Conservation (phyloP, 1,139 yeast species). For the Pichia sp. region DNA sequence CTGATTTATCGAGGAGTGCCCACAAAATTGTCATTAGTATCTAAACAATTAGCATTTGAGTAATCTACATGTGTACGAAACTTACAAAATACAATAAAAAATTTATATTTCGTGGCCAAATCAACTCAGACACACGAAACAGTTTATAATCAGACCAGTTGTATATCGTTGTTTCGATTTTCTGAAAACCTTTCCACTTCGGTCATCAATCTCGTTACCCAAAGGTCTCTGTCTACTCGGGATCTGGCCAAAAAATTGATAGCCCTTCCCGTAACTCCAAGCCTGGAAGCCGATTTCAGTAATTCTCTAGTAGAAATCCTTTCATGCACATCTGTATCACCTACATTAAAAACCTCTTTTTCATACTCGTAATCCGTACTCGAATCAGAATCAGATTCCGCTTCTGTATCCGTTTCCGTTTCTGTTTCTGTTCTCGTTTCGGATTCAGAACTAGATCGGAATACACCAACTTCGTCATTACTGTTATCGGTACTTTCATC, state of each 20-base stretch:
- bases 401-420: slow-evolving; percentile 15
- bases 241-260: slow-evolving; percentile 78
- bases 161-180: slow-evolving; percentile 24
- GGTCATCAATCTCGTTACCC: slow-evolving; percentile 65
- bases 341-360: not conserved
- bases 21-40: not conserved
- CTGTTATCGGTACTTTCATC: not conserved
- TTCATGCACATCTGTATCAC: not conserved
- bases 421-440: not conserved
- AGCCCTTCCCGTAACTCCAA: slow-evolving; percentile 66
- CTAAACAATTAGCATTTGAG: not conserved
- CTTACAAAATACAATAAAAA: not conserved
- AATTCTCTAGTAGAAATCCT: slow-evolving; percentile 3
- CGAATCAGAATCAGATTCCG: slow-evolving; percentile 19
- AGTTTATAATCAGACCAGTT: slow-evolving; percentile 15
- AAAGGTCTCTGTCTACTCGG: slow-evolving; percentile 73
- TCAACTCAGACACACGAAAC: not conserved
- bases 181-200: slow-evolving; percentile 57
- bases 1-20: not conserved
- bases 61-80: not conserved
- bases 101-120: not conserved
- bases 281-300: slow-evolving; percentile 42
- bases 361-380: slow-evolving; percentile 1
- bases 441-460: not conserved
- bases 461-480: not conserved